phyloP scores from a whole-genome alignment of 345 rosid genomes.

The Populus pruinosa region DNA sequence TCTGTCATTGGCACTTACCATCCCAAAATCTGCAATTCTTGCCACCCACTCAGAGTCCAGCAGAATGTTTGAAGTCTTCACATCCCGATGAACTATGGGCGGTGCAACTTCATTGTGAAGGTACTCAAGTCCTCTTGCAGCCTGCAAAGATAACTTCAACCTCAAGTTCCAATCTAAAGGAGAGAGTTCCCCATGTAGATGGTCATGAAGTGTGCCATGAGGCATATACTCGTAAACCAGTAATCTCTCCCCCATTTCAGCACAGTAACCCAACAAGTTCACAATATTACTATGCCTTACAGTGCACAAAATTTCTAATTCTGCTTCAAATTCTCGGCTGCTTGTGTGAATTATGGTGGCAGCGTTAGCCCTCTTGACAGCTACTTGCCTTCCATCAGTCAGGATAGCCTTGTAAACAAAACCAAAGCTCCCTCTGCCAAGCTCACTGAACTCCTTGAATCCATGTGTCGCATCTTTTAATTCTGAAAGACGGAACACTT shows the following conservation, averaged over 20 bases:
- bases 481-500: slow-evolving; percentile 76
- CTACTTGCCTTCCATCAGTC: slow-evolving; percentile 82
- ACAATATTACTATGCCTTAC: slow-evolving; percentile 75
- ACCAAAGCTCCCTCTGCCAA: slow-evolving; percentile 92
- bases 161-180: slow-evolving; percentile 69
- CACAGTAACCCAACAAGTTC: slow-evolving; percentile 81
- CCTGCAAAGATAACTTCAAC: slow-evolving; percentile 64
- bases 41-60: slow-evolving; percentile 89
- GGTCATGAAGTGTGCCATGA: slow-evolving; percentile 83
- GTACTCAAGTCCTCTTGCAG: slow-evolving; percentile 79
- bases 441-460: slow-evolving; percentile 90
- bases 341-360: slow-evolving; percentile 87
- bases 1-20: slow-evolving; percentile 47
- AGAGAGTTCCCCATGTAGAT: slow-evolving; percentile 72
- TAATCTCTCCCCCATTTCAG: slow-evolving; percentile 86
- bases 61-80: slow-evolving; percentile 74
- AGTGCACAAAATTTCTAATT: slow-evolving; percentile 70
- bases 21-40: slow-evolving; percentile 76
- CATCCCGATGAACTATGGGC: slow-evolving; percentile 60
- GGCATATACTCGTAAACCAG: slow-evolving; percentile 88
- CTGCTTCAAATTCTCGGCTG: slow-evolving; percentile 72
- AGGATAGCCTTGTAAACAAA: slow-evolving; percentile 85
- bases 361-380: slow-evolving; percentile 91
- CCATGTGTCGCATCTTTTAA: slow-evolving; percentile 91
- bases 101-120: slow-evolving; percentile 71